Percentiles rank a stretch among this genome's conserved stretches.
Evolutionary conservation across 495 filamentous ascomycete genomes (phyloP).

Genomic region (Penicillium coffeae): DNA sequence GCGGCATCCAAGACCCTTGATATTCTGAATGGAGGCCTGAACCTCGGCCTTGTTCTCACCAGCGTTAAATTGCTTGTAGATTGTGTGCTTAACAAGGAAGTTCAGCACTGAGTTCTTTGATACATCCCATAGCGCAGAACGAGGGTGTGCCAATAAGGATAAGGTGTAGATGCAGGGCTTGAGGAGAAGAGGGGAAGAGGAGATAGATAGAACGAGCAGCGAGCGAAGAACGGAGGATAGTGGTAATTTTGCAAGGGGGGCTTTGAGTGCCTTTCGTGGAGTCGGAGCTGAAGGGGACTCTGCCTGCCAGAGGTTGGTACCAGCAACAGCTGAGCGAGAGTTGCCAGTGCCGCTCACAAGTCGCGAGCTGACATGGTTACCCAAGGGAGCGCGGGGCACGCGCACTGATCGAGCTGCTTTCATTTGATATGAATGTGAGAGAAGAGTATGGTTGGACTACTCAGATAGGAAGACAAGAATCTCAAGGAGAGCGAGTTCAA

Average conservation of each 20-base stretch:
- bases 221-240: constrained; percentile 72
- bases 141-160: constrained; percentile 65
- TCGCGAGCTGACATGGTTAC: constrained; percentile 15
- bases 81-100: constrained; percentile 42
- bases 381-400: constrained; percentile 19
- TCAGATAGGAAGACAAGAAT: background rate
- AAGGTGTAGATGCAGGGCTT: constrained; percentile 66
- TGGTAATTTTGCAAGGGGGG: constrained; percentile 70
- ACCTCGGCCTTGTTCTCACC: constrained; percentile 47
- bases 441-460: background rate
- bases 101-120: constrained; percentile 45
- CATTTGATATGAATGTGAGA: constrained; percentile 14
- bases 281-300: constrained; percentile 11
- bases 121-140: constrained; percentile 46
- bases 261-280: constrained; percentile 20
- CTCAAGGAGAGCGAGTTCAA: background rate
- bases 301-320: constrained; percentile 23
- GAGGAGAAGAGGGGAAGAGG: constrained; percentile 71
- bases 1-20: constrained; percentile 42
- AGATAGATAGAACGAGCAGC: constrained; percentile 72
- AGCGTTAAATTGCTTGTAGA: constrained; percentile 51
- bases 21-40: constrained; percentile 37
- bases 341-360: constrained; percentile 40
- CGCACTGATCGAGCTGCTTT: constrained; percentile 32
- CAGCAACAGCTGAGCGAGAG: constrained; percentile 32